Base-by-base conservation (phyloP, 352 stramenopile genomes). In the Phytophthora capsici region DNA sequence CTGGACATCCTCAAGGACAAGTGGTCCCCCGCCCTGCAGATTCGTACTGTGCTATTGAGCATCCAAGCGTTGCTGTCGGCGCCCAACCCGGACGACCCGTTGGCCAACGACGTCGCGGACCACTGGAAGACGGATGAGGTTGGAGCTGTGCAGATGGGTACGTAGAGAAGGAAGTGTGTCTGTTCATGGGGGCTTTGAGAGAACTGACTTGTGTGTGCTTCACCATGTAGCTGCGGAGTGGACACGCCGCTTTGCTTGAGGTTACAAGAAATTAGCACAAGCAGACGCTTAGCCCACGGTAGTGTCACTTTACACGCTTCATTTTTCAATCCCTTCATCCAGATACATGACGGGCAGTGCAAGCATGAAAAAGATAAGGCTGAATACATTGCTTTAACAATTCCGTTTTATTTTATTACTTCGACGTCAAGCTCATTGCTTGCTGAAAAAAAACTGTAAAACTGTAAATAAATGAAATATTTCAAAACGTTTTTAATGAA, bases 1-100 rank as follows among this genome's bases (percentile, higher is more conserved):
- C 87, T 99, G 44, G 97, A 99, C 71, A 99, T 99, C 73, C 84
- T 99, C 57, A 99, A 99, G 78, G 96, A 99, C 84, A 99, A 99
- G 80, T 99, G 97, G 97, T 98, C 93, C 50, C 97, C 97, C 1
- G 97, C 96, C n/a, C 86, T 99, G 40, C 96, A 99, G 86, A 99
- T 99, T 76, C 84, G 96, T 71, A 99, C 96, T 2, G 96, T 99
- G 48, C 81, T 99, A 16, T 79, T 99, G 53, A 98, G 89, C 66
- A 99, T 99, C 73, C 97, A 99, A 72, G 86, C 96, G 20, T 84
- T 99, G 50, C 79, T 99, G 50, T 98, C 88, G 50, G 96, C 95
- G 19, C 97, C 96, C 1, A 99, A 99, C 85, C 97, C 97, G 37
- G 94, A 98, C 84, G 93, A 99, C 77, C 97, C 97, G 32, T 82